Evolutionary conservation across 306 rosid genomes (phyloP), one percentile per base, ranked within the genome.

Genomic region (Gastrolobium villosum): DNA sequence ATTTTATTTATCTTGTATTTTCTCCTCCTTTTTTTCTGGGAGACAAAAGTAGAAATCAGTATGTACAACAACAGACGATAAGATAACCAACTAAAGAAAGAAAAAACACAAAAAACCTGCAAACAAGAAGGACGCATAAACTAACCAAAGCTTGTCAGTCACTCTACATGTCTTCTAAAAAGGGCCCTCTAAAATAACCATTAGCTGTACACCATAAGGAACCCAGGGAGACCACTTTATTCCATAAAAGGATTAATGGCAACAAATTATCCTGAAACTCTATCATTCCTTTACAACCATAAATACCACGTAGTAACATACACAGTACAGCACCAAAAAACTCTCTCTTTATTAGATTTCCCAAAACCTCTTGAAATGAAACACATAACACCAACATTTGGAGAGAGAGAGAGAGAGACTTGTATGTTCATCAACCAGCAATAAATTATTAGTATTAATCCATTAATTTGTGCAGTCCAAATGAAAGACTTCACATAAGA

Each of bases 21-120:
- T 41, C 37, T 50, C 84, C 43, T 50, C 13, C 45, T 49, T 35
- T 76, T 10, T 81, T 56, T 71, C 9, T 3, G 62, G 15, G 50
- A 53, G 34, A 36, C 72, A 54, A 13, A 26, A 46, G 69, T 8
- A 76, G 36, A 43, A 43, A 36, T 6, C 45, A 11, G 40, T 5
- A 69, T 39, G 30, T 13, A 50, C 54, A 20, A 68, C 10, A 72
- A 50, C 37, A 32, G 41, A 76, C 13, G 20, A 45, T 32, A 55
- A 13, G 41, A 20, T 56, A 31, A 28, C 65, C 68, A 45, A 35
- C 61, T 53, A 72, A 54, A 54, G 8, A 55, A 68, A 26, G 28
- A 46, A 54, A 54, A 53, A 54, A 43, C 32, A 56, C 14, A 72
- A 13, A 55, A 55, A n/a, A 1, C 31, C 13, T 13, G 50, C 55